These are phyloP conservation scores for Cubamyces sp. DNA, from an alignment of 768 basidiomycete species.

Conservation along the genomic window DNA sequence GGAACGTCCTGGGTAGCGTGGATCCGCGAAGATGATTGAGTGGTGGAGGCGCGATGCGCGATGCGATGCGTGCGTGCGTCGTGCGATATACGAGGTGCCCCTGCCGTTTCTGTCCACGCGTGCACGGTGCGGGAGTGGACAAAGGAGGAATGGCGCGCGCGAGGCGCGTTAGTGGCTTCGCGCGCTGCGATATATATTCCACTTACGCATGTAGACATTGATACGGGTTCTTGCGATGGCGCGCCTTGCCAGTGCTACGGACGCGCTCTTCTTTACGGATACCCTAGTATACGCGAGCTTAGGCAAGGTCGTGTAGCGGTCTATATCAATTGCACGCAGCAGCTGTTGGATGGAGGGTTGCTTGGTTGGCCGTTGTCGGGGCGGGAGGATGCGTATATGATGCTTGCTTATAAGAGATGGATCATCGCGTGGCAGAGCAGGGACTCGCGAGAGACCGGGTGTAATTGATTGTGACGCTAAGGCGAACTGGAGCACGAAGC, in stretches of 20 bases:
- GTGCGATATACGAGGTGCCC: too few relatives aligned
- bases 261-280: neutral
- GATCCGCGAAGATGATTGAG: conserved; percentile 5
- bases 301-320: neutral
- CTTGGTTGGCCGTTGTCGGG: too few relatives aligned
- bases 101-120: too few relatives aligned
- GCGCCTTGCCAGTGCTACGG: neutral
- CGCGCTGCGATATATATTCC: neutral
- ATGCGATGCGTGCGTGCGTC: too few relatives aligned
- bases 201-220: conserved; percentile 1
- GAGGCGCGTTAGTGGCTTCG: neutral
- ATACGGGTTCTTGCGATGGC: neutral
- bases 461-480: too few relatives aligned
- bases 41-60: too few relatives aligned
- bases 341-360: too few relatives aligned
- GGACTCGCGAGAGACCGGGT: neutral
- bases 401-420: neutral
- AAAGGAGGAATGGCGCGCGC: neutral
- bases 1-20: conserved; percentile 21
- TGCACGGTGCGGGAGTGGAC: neutral
- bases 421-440: neutral
- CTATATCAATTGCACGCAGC: too few relatives aligned
- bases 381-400: too few relatives aligned
- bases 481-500: too few relatives aligned
- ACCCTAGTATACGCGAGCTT: neutral